Conservation (phyloP, 2,329 filamentous ascomycete species). For the Fusarium sp. region DNA sequence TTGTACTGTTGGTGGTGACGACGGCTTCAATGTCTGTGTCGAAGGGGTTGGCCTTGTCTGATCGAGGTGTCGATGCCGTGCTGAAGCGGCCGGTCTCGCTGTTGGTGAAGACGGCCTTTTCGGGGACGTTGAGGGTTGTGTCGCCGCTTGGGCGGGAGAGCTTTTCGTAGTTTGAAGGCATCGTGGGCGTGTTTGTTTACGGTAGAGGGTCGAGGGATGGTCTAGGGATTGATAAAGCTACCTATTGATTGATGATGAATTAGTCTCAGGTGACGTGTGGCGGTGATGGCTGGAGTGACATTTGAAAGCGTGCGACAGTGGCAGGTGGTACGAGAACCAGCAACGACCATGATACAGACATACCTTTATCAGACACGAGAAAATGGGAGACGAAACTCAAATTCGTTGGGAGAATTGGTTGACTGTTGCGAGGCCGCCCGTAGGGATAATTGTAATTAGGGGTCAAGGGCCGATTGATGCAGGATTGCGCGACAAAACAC, state of each 20-base stretch:
- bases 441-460: slow-evolving; percentile 2
- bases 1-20: slow-evolving; percentile 47
- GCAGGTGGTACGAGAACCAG: slow-evolving; percentile 19
- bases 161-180: slow-evolving; percentile 44
- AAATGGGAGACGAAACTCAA: slow-evolving; percentile 21
- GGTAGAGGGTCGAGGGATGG: not conserved
- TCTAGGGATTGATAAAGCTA: slow-evolving; percentile 10
- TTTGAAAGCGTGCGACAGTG: slow-evolving; percentile 13
- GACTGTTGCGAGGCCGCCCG: slow-evolving; percentile 16
- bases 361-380: slow-evolving; percentile 17
- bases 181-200: slow-evolving; percentile 21
- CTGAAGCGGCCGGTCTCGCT: slow-evolving; percentile 45
- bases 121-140: slow-evolving; percentile 41
- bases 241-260: slow-evolving; percentile 15
- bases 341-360: slow-evolving; percentile 26
- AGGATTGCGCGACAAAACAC: not conserved
- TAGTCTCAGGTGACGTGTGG: slow-evolving; percentile 29
- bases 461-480: not conserved
- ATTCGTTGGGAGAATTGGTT: slow-evolving; percentile 4
- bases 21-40: slow-evolving; percentile 67
- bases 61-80: slow-evolving; percentile 56
- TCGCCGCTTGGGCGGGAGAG: slow-evolving; percentile 40
- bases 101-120: slow-evolving; percentile 45
- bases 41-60: slow-evolving; percentile 60
- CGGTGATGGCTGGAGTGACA: slow-evolving; percentile 17